Evolutionary conservation across 163 green algal genomes (phyloP).

Genomic region (Picocystis sp.): DNA sequence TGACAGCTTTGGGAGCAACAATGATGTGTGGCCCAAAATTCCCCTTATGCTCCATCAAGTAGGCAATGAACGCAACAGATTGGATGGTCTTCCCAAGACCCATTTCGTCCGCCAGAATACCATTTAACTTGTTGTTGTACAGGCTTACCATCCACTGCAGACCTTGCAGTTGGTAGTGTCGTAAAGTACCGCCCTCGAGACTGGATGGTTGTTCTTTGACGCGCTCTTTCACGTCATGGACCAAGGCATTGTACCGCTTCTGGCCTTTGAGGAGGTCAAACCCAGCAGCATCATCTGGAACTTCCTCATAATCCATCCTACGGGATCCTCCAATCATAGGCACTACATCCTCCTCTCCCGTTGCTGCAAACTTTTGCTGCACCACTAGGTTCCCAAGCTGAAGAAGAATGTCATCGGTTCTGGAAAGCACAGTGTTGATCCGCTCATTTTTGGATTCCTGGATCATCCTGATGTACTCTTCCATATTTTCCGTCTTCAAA

Average conservation of each 20-base stretch:
- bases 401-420: slow-evolving; percentile 60
- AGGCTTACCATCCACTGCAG: slow-evolving; percentile 76
- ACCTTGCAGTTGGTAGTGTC: slow-evolving; percentile 58
- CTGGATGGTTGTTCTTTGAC: slow-evolving; percentile 46
- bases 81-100: slow-evolving; percentile 74
- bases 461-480: slow-evolving; percentile 56
- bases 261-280: slow-evolving; percentile 2
- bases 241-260: slow-evolving; percentile 10
- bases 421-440: slow-evolving; percentile 45
- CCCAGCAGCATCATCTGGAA: not conserved
- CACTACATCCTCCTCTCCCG: not conserved
- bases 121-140: slow-evolving; percentile 60
- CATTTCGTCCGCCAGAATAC: slow-evolving; percentile 91
- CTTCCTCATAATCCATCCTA: slow-evolving; percentile 10
- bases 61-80: slow-evolving; percentile 62
- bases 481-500: slow-evolving; percentile 48
- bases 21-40: slow-evolving; percentile 51
- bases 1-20: slow-evolving; percentile 58
- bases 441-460: slow-evolving; percentile 30
- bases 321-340: slow-evolving; percentile 1
- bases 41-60: slow-evolving; percentile 47
- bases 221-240: slow-evolving; percentile 19
- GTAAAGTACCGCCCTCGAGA: slow-evolving; percentile 43
- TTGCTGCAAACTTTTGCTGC: slow-evolving; percentile 9
- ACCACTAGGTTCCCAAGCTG: slow-evolving; percentile 25